Conservation (phyloP, 306 rosid genomes). For the Trichosanthes truncata region DNA sequence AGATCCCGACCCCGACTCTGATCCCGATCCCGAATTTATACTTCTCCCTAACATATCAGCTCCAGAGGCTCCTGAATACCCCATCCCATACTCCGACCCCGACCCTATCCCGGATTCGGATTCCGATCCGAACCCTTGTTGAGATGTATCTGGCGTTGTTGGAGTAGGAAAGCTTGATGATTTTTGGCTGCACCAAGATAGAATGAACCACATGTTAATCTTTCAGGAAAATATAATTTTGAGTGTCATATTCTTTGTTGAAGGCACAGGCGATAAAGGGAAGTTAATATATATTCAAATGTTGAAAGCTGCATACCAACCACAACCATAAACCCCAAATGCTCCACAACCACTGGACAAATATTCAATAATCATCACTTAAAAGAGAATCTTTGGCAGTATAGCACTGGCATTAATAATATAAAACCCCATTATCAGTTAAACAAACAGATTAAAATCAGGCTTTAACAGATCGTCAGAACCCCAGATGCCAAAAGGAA, state of each 20-base stretch:
- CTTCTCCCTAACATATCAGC: slow-evolving; percentile 15
- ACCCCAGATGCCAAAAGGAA: neutral
- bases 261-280: neutral
- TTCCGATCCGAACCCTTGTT: slow-evolving; percentile 14
- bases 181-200: slow-evolving; percentile 32
- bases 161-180: slow-evolving; percentile 39
- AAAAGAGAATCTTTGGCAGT: slow-evolving; percentile 29
- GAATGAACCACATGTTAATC: neutral
- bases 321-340: neutral
- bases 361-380: neutral
- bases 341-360: neutral
- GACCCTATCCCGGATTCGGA: neutral
- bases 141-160: slow-evolving; percentile 11
- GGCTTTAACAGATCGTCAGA: neutral
- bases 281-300: neutral
- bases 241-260: neutral
- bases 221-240: neutral
- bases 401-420: slow-evolving; percentile 6
- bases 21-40: slow-evolving; percentile 6
- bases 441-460: neutral
- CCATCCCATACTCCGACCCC: slow-evolving; percentile 22
- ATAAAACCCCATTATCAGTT: neutral
- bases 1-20: slow-evolving; percentile 17
- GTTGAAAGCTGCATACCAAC: neutral
- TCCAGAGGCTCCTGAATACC: slow-evolving; percentile 11